phyloP scores from a whole-genome alignment of 202 grass and related monocot species.

The Digitaria exilis region DNA sequence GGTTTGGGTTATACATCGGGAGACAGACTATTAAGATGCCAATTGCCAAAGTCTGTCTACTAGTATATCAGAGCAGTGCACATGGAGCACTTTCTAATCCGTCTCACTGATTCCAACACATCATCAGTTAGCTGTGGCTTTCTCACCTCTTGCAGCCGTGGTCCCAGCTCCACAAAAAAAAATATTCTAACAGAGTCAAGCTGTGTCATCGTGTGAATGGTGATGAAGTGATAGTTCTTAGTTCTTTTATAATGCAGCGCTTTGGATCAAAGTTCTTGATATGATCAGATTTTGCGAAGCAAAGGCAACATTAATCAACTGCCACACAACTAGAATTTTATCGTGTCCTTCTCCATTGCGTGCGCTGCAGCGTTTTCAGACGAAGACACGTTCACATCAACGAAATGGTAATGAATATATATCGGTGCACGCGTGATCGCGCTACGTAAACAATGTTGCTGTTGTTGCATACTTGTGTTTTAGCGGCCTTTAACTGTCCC shows the following conservation, averaged over 20 bases:
- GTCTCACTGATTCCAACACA: slow-evolving; percentile 11
- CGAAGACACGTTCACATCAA: slow-evolving; percentile 14
- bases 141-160: slow-evolving; percentile 7
- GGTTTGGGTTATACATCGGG: slow-evolving; percentile 17
- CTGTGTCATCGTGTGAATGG: neutral
- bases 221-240: neutral
- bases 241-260: slow-evolving; percentile 22
- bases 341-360: neutral
- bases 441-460: neutral
- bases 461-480: neutral
- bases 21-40: slow-evolving; percentile 8
- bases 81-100: neutral
- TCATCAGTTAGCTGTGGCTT: slow-evolving; percentile 1
- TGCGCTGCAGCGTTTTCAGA: neutral
- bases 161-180: neutral
- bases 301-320: slow-evolving; percentile 25
- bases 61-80: slow-evolving; percentile 6
- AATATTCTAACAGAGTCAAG: neutral
- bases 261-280: slow-evolving; percentile 28
- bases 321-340: slow-evolving; percentile 11
- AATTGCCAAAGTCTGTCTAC: neutral
- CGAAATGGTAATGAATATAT: slow-evolving; percentile 13
- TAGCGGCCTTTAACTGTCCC: slow-evolving; percentile 1
- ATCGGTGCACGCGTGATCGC: slow-evolving; percentile 6
- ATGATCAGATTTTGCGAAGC: neutral